Percentiles rank a stretch among this genome's conserved stretches.
These are phyloP conservation scores for Ogataea ganodermae DNA, from an alignment of 805 yeast species.

Conservation along the genomic window DNA sequence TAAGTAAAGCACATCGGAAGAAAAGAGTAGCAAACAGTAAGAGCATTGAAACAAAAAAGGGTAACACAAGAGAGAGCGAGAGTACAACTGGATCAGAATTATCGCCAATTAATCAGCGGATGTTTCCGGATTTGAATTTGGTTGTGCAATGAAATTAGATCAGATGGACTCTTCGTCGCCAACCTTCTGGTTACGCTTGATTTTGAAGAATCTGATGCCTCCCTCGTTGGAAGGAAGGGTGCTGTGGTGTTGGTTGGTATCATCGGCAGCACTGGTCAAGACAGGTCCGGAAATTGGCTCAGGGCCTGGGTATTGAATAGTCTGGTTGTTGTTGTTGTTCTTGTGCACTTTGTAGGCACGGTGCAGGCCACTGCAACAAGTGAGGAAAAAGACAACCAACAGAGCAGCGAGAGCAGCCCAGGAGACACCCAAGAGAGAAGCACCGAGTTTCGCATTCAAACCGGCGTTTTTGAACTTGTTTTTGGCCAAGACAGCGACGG, in stretches of 20 bases:
- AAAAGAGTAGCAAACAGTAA: conserved; percentile 1
- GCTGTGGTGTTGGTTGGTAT: conserved; percentile 22
- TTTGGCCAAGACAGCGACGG: conserved; percentile 73
- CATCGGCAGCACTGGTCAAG: conserved; percentile 29
- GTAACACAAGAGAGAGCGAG: not conserved
- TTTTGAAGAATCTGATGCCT: conserved; percentile 78
- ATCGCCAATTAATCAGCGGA: not conserved
- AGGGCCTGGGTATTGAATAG: conserved; percentile 9
- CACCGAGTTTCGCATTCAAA: conserved; percentile 52
- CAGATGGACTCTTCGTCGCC: conserved; percentile 41
- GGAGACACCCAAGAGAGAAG: conserved; percentile 57
- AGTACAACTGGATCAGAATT: not conserved
- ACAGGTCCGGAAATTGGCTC: conserved; percentile 28
- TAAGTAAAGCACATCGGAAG: conserved; percentile 1
- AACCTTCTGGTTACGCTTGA: conserved; percentile 54
- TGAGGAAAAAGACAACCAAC: conserved; percentile 50
- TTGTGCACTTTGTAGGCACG: conserved; percentile 54
- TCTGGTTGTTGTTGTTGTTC: conserved; percentile 37
- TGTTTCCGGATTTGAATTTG: not conserved
- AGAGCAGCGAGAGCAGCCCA: conserved; percentile 70
- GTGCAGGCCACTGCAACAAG: conserved; percentile 52
- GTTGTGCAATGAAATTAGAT: not conserved
- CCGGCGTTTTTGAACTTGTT: conserved; percentile 59
- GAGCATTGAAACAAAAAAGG: not conserved
- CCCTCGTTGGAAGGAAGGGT: conserved; percentile 41